phyloP scores from a whole-genome alignment of 1,139 yeast genomes.

The Geotrichum siamense region DNA sequence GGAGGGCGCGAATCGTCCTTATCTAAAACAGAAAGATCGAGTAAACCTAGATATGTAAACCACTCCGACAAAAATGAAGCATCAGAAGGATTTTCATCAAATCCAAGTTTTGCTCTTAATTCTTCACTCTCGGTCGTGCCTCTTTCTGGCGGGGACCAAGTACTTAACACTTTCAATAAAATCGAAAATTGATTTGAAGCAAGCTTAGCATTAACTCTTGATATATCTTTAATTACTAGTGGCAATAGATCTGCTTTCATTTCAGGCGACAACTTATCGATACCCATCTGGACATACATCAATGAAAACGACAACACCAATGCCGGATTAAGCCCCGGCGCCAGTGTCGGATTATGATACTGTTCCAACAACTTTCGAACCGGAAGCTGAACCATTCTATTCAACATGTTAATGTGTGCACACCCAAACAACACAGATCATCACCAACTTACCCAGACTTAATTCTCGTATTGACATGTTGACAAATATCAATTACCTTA shows the following conservation, averaged over 20 bases:
- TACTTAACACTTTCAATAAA: slow-evolving; percentile 47
- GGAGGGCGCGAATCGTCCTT: slow-evolving; percentile 6
- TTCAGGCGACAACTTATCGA: slow-evolving; percentile 35
- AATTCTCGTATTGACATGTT: slow-evolving; percentile 61
- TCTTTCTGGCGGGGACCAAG: slow-evolving; percentile 46
- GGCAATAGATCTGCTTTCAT: slow-evolving; percentile 41
- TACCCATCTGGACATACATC: slow-evolving; percentile 58
- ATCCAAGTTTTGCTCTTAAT: slow-evolving; percentile 29
- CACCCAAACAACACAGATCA: background rate
- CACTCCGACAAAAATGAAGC: slow-evolving; percentile 41
- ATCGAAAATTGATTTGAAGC: slow-evolving; percentile 58
- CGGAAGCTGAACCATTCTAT: slow-evolving; percentile 49
- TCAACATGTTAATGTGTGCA: slow-evolving; percentile 11
- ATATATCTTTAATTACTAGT: slow-evolving; percentile 42
- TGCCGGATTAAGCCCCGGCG: slow-evolving; percentile 41
- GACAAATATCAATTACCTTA: slow-evolving; percentile 60
- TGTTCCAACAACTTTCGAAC: slow-evolving; percentile 55
- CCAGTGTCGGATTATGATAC: slow-evolving; percentile 48
- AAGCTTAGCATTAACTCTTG: slow-evolving; percentile 35
- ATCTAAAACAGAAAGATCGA: slow-evolving; percentile 34
- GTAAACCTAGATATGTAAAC: slow-evolving; percentile 50
- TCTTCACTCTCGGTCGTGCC: slow-evolving; percentile 42
- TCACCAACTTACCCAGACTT: slow-evolving; percentile 39
- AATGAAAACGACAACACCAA: slow-evolving; percentile 59
- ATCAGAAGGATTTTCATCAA: slow-evolving; percentile 33